Base-by-base conservation (phyloP, 2,329 filamentous ascomycete genomes). In the Bipolaris bicolor region DNA sequence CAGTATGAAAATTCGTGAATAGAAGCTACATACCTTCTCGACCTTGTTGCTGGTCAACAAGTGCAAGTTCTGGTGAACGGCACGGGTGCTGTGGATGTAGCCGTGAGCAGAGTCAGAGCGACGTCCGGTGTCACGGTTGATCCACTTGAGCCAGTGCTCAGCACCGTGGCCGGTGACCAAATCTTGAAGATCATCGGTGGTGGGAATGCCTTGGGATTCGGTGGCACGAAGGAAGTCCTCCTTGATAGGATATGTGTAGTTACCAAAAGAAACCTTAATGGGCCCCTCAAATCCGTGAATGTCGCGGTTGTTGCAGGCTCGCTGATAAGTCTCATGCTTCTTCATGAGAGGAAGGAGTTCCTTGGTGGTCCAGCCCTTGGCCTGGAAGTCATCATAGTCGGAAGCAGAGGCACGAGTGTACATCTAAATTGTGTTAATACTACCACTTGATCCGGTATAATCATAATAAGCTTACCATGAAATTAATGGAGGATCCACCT, bases 141-240 rank as follows among this genome's bases (percentile, higher is more conserved):
- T 92, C 90, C 90, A 93, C 77, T 93, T 92, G 54, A 93, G 79
- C 90, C 90, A 93, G 63, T 92, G 90, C 77, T 92, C 89, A 44
- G 89, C 90, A 61, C 90, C 90, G 44, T 84, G 82, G 73, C 78
- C 88, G 1, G 88, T 90, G 26, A 78, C 79, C 50, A 92, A 78
- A 67, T 93, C 90, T 72, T 93, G 87, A 3, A 91, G 81, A 71
- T 93, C 90, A 70, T 93, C 90, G 11, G 90, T 90, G 11, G 86
- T 81, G 0, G 87, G 90, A 57, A 92, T 91, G 18, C 86, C 90
- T 71, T 91, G 89, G 0, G 87, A 88, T 68, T 92, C 89, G 3
- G 85, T 81, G 15, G 89, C 88, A 18, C 89, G 82, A 36, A 92
- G 80, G 81, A 92, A 92, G 76, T 94, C 90, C 49, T 92, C 88